phyloP scores from a whole-genome alignment of 139 green algal genomes.

The Micractinium sp. region DNA sequence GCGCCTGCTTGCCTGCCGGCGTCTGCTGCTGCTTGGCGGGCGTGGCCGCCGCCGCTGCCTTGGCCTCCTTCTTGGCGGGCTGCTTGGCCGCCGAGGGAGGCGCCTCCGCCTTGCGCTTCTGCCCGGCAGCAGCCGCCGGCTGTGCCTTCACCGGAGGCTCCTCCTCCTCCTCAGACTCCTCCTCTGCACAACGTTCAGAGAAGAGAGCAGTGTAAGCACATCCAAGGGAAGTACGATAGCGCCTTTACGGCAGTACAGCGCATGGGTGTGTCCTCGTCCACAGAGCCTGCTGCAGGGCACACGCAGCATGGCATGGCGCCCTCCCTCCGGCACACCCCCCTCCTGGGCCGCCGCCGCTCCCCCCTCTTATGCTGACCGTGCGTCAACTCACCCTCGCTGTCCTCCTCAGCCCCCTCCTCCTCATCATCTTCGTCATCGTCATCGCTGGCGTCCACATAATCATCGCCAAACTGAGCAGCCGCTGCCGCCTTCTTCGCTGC shows the following conservation, averaged over 20 bases:
- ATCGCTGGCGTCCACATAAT: conserved; percentile 1
- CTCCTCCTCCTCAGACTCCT: conserved; percentile 22
- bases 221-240: not conserved
- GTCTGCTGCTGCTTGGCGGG: conserved; percentile 37
- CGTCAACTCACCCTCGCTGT: not conserved
- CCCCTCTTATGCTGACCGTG: too few relatives aligned
- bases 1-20: conserved; percentile 3
- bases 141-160: conserved; percentile 13
- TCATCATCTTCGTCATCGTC: conserved; percentile 24
- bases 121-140: not conserved
- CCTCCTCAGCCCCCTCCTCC: conserved; percentile 29
- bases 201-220: not conserved
- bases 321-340: too few relatives aligned
- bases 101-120: conserved; percentile 38
- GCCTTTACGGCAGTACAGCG: not conserved
- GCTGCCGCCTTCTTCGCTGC: not conserved
- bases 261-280: too few relatives aligned
- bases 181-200: not conserved
- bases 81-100: conserved; percentile 10
- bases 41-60: conserved; percentile 18
- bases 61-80: conserved; percentile 44
- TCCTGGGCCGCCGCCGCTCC: too few relatives aligned
- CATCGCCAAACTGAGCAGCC: not conserved
- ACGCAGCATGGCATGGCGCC: too few relatives aligned
- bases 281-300: too few relatives aligned